Base-by-base conservation (phyloP, 2,329 filamentous ascomycete genomes). In the Diaporthe vaccinii region DNA sequence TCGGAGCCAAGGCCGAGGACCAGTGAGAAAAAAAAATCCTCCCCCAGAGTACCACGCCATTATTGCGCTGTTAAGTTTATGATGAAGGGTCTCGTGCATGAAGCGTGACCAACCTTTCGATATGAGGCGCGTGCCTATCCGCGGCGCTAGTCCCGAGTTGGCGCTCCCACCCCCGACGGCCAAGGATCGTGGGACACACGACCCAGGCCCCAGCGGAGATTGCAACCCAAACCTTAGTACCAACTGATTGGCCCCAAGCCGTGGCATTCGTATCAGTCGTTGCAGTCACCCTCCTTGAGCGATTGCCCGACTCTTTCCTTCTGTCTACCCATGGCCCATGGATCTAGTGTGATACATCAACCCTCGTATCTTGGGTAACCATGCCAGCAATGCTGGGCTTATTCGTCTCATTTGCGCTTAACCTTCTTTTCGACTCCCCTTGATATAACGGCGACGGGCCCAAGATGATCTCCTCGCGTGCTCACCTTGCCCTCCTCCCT, bases 141-240 rank as follows among this genome's bases (percentile, higher is more conserved):
- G 65, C 46, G 14, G 46, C 65, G 65, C 65, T 68, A 68, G 65
- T 68, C 65, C 65, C 31, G 31, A 39, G 20, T 68, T 39, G 62
- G 62, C 2, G 6, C 22, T 36, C 20, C 15, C 31, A 51, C 62
- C 62, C 62, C 22, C 17, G 62, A 3, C 28, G 62, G 62, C 65
- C 65, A 53, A 53, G 65, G 65, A 68, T 68, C 65, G 65, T 68
- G 65, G 65, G 65, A 68, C 65, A 68, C 65, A 68, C 28, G 31
- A 68, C 65, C 65, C 65, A 68, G 65, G 65, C 65, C 65, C 65
- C 65, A 68, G 65, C 65, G 65, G 65, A 68, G 65, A 68, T 68
- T 68, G 65, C 65, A 68, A 68, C 65, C 65, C 65, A 68, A 53
- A 53, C 46, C 65, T 68, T 68, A 14, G 65, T 68, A 68, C 46